These are phyloP conservation scores for Leptographium galeiforme DNA, from an alignment of 2,329 filamentous ascomycete genomes.

Conservation along the genomic window DNA sequence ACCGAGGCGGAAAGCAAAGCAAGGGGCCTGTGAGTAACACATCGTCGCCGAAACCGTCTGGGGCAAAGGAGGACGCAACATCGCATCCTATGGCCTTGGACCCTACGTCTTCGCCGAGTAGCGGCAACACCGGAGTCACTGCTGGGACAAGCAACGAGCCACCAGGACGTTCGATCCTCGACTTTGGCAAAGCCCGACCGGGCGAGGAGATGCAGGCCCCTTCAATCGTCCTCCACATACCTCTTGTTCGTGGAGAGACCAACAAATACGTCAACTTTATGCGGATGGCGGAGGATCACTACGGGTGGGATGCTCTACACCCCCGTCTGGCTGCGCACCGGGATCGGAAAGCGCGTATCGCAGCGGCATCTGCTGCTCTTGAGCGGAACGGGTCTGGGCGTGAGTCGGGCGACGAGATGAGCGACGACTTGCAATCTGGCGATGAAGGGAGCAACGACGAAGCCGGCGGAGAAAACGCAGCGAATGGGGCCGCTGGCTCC, in stretches of 20 bases:
- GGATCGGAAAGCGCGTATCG: slow-evolving; percentile 76
- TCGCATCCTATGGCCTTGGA: slow-evolving; percentile 18
- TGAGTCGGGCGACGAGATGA: slow-evolving; percentile 72
- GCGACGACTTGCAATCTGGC: slow-evolving; percentile 55
- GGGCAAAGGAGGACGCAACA: slow-evolving; percentile 28
- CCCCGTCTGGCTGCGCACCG: slow-evolving; percentile 80
- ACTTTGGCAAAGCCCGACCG: slow-evolving; percentile 45
- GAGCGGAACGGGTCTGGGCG: slow-evolving; percentile 59
- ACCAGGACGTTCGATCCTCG: slow-evolving; percentile 41
- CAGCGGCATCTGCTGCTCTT: slow-evolving; percentile 72
- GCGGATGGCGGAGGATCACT: slow-evolving; percentile 81
- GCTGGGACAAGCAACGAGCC: slow-evolving; percentile 5
- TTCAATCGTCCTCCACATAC: slow-evolving; percentile 74
- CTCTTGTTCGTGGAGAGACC: slow-evolving; percentile 57
- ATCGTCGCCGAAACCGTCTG: slow-evolving; percentile 36
- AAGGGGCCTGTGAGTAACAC: slow-evolving; percentile 19
- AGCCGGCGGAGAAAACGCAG: slow-evolving; percentile 43
- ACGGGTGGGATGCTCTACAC: slow-evolving; percentile 88
- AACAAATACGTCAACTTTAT: slow-evolving; percentile 96
- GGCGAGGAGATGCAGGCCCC: slow-evolving; percentile 49
- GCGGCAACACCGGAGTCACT: slow-evolving; percentile 9
- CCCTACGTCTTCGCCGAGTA: slow-evolving; percentile 18
- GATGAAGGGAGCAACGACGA: slow-evolving; percentile 79
- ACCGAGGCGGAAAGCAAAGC: slow-evolving; percentile 24
- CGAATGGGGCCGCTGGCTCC: slow-evolving; percentile 34